Evolutionary conservation across 2,329 filamentous ascomycete species (phyloP).

Genomic region (Pezicula neosporulosa): DNA sequence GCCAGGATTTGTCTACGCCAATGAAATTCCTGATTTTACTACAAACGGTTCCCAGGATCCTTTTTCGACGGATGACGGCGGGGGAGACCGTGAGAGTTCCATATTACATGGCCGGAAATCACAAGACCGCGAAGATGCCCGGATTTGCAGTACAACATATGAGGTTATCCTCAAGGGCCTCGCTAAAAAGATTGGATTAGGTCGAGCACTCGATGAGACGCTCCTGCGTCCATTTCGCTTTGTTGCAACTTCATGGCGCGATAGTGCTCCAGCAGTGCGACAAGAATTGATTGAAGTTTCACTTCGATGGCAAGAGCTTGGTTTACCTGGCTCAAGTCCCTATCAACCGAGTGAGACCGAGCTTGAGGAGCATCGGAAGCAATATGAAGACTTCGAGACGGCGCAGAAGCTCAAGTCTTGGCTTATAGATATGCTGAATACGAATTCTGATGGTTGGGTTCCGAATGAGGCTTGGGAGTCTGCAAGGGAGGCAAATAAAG

Average conservation of each 20-base stretch:
- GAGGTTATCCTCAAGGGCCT: slow-evolving; percentile 28
- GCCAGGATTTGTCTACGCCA: slow-evolving; percentile 35
- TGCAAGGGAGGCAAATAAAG: background rate
- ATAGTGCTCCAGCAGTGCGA: slow-evolving; percentile 34
- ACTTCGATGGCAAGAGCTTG: slow-evolving; percentile 33
- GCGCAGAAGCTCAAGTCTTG: slow-evolving; percentile 12
- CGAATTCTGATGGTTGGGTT: slow-evolving; percentile 18
- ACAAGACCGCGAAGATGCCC: slow-evolving; percentile 16
- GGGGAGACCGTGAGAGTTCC: slow-evolving; percentile 18
- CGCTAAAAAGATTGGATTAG: slow-evolving; percentile 25
- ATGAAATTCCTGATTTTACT: slow-evolving; percentile 36
- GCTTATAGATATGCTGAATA: slow-evolving; percentile 8
- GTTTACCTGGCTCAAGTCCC: slow-evolving; percentile 30
- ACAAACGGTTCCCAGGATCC: slow-evolving; percentile 5
- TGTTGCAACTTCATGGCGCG: slow-evolving; percentile 36
- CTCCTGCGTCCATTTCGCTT: slow-evolving; percentile 36
- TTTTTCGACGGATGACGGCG: slow-evolving; percentile 17
- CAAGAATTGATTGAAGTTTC: slow-evolving; percentile 38
- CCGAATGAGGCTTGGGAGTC: slow-evolving; percentile 16
- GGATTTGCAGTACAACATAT: slow-evolving; percentile 25
- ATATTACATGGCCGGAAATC: no score
- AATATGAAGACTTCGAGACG: slow-evolving; percentile 13
- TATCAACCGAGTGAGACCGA: slow-evolving; percentile 15
- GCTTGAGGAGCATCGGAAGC: slow-evolving; percentile 9
- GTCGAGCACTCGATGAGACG: slow-evolving; percentile 31